phyloP scores from a whole-genome alignment of 2,329 filamentous ascomycete species.

The Waltergamsia citrina region DNA sequence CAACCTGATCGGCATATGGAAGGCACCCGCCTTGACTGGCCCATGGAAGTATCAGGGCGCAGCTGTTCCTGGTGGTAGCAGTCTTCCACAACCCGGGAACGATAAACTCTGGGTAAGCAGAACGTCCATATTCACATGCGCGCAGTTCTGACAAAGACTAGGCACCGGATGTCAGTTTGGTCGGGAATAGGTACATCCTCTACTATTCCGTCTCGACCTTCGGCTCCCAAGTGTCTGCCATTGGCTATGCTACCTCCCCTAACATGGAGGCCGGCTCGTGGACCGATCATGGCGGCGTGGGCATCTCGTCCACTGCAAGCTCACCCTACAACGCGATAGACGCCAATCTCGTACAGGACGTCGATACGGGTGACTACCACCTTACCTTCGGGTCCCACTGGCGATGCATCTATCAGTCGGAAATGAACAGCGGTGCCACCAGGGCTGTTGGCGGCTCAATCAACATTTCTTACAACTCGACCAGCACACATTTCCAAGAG shows the following conservation, averaged over 20 bases:
- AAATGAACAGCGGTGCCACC: conserved; percentile 27
- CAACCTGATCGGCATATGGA: conserved; percentile 27
- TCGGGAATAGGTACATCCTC: conserved; percentile 52
- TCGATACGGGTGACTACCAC: conserved; percentile 30
- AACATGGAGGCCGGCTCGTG: conserved; percentile 44
- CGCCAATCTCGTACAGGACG: conserved; percentile 35
- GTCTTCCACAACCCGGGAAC: conserved; percentile 27
- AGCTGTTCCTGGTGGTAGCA: conserved; percentile 25
- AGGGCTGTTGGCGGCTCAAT: conserved; percentile 10
- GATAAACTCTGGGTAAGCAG: conserved; percentile 28
- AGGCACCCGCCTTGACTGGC: conserved; percentile 23
- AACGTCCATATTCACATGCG: neutral
- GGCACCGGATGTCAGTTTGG: conserved; percentile 17
- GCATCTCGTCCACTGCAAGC: conserved; percentile 34
- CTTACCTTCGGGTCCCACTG: conserved; percentile 63
- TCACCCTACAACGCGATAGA: conserved; percentile 54
- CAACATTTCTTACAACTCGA: conserved; percentile 39
- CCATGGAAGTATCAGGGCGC: conserved; percentile 32
- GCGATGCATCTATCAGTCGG: conserved; percentile 51
- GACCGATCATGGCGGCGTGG: conserved; percentile 48
- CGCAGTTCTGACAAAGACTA: neutral
- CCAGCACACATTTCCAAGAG: conserved; percentile 42
- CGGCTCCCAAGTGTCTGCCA: conserved; percentile 50
- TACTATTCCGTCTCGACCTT: conserved; percentile 58
- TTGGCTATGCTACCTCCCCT: conserved; percentile 40